Conservation (phyloP, 2,329 filamentous ascomycete genomes). For the Penicillium brevicompactum region DNA sequence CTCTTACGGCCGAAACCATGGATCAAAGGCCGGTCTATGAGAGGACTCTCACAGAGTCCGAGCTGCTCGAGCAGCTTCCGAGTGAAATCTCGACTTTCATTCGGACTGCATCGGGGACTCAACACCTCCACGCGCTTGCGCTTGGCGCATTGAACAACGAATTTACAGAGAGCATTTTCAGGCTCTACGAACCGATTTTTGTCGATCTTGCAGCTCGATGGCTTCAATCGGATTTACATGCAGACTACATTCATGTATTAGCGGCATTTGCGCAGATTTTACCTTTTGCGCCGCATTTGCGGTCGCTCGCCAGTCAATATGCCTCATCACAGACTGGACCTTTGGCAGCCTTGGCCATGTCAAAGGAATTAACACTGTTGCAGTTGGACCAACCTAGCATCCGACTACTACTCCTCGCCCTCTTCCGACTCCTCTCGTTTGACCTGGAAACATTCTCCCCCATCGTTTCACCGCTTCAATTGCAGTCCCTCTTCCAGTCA, state of each 20-base stretch:
- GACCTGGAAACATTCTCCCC: constrained; percentile 69
- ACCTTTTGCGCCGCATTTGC: constrained; percentile 79
- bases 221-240: constrained; percentile 50
- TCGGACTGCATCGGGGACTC: constrained; percentile 62
- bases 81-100: constrained; percentile 70
- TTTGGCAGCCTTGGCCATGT: constrained; percentile 35
- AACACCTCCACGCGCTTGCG: constrained; percentile 72
- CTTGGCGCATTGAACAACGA: constrained; percentile 68
- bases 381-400: constrained; percentile 42
- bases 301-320: constrained; percentile 66
- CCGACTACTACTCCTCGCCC: constrained; percentile 62
- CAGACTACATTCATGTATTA: constrained; percentile 52
- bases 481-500: constrained; percentile 70
- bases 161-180: constrained; percentile 73
- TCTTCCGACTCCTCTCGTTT: constrained; percentile 78
- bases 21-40: constrained; percentile 41
- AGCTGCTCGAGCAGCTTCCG: constrained; percentile 63
- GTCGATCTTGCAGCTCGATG: constrained; percentile 83
- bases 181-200: constrained; percentile 73
- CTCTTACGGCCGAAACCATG: constrained; percentile 41
- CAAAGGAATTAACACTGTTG: constrained; percentile 30
- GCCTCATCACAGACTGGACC: constrained; percentile 35
- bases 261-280: constrained; percentile 77
- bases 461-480: constrained; percentile 65
- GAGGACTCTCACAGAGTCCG: constrained; percentile 57